phyloP scores from a whole-genome alignment of 441 rosid species.

The Syzygium malaccense region DNA sequence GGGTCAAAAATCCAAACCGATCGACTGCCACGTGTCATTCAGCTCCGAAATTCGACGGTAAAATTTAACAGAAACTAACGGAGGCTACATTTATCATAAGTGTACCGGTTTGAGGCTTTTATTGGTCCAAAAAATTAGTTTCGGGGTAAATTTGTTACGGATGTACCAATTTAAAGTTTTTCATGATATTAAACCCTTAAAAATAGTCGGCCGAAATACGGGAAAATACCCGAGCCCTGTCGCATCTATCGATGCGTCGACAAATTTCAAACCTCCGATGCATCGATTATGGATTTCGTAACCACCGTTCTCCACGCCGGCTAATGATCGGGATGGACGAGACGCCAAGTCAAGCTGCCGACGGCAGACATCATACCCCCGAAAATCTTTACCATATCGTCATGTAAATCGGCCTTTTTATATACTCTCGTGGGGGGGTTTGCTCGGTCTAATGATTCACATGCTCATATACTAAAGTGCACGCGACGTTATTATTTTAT shows the following conservation, averaged over 20 bases:
- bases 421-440: not conserved
- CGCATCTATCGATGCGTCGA: not conserved
- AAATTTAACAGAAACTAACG: too few relatives aligned
- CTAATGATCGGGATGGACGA: not conserved
- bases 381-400: not conserved
- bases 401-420: not conserved
- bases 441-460: not conserved
- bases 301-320: not conserved
- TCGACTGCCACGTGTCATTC: too few relatives aligned
- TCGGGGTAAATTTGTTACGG: too few relatives aligned
- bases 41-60: too few relatives aligned
- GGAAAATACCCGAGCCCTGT: not conserved
- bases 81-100: too few relatives aligned
- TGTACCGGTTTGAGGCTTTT: too few relatives aligned
- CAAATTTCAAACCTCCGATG: not conserved
- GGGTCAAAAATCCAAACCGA: too few relatives aligned
- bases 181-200: not conserved
- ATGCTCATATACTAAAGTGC: not conserved
- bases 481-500: not conserved
- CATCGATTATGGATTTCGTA: not conserved
- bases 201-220: not conserved
- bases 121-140: too few relatives aligned
- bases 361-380: not conserved
- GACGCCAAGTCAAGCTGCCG: not conserved
- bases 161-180: too few relatives aligned